Base-by-base conservation (phyloP, 2,329 filamentous ascomycete species). In the Sordariomycetes sp. region DNA sequence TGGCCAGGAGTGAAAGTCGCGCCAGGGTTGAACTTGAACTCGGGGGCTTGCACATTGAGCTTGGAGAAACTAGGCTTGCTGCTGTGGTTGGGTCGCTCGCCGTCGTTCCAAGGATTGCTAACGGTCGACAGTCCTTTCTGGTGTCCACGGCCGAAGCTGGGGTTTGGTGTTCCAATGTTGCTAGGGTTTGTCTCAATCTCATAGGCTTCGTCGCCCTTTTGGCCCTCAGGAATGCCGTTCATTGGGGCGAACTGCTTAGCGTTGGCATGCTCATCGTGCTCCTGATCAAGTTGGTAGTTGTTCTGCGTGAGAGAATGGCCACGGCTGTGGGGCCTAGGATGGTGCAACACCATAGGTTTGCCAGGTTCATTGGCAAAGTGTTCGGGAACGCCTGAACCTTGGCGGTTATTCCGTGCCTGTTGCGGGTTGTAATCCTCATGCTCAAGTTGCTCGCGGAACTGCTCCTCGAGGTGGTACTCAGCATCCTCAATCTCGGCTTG, bases 11-110 rank as follows among this genome's bases (percentile, higher is more conserved):
- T 61, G 46, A 75, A 76, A 18, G 57, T 59, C 46, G 54, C 70
- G 3, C 59, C 54, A 4, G 72, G 72, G 41, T 75, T 74, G 57
- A 90, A 90, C 46, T 81, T 86, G 66, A 95, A 95, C 49, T 92
- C 86, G 30, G 87, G 83, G 0, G 90, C 90, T 41, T 82, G 76
- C 20, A 93, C 87, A 47, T 96, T 96, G 46, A 96, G 72, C 45
- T 80, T 88, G 1, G 86, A 86, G 28, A 79, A 57, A 1, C 77
- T 88, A 4, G 78, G 66, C 46, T 82, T 85, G 50, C 79, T 81
- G 14, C 66, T 70, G 48, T 87, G 82, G 9, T 66, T 59, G 12
- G 58, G 61, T 28, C 63, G 59, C 20, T 60, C 47, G 6, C 60
- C 54, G 32, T 78, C 71, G 18, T 66, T 66, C 78, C 78, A 82